Conservation (phyloP, 805 yeast genomes). For the Candida yuanshanica region DNA sequence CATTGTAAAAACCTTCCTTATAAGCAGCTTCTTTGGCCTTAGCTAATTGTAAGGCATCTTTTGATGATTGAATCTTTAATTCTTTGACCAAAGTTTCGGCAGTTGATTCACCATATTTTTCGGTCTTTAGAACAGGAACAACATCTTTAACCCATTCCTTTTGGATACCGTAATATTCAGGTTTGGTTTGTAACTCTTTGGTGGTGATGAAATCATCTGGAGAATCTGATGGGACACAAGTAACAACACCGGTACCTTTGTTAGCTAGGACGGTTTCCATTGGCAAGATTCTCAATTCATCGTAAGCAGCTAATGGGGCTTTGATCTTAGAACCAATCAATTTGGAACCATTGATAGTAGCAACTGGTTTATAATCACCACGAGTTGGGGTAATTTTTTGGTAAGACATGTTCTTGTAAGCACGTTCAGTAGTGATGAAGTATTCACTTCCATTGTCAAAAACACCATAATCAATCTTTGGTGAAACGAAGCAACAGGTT, state of each 20-base stretch:
- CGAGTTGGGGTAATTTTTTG: conserved; percentile 89
- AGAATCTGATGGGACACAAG: conserved; percentile 98
- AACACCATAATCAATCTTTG: conserved; percentile 87
- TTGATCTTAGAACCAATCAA: conserved; percentile 81
- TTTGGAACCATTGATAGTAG: conserved; percentile 58
- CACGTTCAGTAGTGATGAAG: conserved; percentile 86
- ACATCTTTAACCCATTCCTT: conserved; percentile 83
- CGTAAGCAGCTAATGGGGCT: conserved; percentile 74
- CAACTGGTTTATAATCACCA: conserved; percentile 63
- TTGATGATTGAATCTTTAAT: conserved; percentile 90
- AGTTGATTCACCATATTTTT: conserved; percentile 80
- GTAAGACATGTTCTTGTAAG: conserved; percentile 95
- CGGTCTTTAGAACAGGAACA: conserved; percentile 70
- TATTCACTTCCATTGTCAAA: conserved; percentile 77
- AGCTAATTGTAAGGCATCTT: conserved; percentile 80
- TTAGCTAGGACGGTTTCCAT: conserved; percentile 95
- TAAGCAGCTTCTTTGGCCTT: conserved; percentile 92
- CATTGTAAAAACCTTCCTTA: conserved; percentile 94
- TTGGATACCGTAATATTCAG: conserved; percentile 83
- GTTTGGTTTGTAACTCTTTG: conserved; percentile 77
- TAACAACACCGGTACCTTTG: conserved; percentile 98
- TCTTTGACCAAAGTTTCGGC: conserved; percentile 83
- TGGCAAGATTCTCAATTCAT: conserved; percentile 78
- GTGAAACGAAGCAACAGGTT: conserved; percentile 96
- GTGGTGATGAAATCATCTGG: conserved; percentile 94